These are phyloP conservation scores for Flaveria sonorensis DNA, from an alignment of 129 eudicot genomes.

Conservation along the genomic window DNA sequence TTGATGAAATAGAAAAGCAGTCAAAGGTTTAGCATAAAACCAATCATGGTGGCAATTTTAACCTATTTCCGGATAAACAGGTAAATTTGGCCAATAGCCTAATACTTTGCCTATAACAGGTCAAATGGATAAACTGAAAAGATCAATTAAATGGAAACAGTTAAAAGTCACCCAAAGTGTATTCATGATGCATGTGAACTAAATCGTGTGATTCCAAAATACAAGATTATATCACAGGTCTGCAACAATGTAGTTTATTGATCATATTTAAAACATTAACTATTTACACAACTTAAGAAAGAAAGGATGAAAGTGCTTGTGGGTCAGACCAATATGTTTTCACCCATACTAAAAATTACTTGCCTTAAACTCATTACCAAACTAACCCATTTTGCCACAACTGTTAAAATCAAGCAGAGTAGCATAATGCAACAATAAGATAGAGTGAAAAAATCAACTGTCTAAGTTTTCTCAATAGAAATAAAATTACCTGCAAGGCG, in stretches of 20 bases:
- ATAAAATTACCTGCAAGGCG: constrained; percentile 74
- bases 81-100: background rate
- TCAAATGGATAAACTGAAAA: background rate
- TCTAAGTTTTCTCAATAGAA: background rate
- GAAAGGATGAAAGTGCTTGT: background rate
- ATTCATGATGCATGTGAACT: background rate
- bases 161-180: constrained; percentile 15
- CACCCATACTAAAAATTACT: background rate
- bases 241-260: background rate
- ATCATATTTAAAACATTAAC: background rate
- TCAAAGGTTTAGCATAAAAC: constrained; percentile 14
- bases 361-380: background rate
- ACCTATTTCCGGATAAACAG: background rate
- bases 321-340: background rate
- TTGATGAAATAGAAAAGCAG: constrained; percentile 20
- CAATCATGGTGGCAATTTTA: background rate
- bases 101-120: background rate
- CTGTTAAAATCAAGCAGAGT: background rate
- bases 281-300: background rate
- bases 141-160: background rate
- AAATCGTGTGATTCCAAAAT: background rate
- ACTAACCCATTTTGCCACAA: background rate
- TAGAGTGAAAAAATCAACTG: background rate
- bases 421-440: background rate
- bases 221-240: background rate